Evolutionary conservation across 2,329 filamentous ascomycete genomes (phyloP).

Genomic region (Berkeleyomyces rouxiae): DNA sequence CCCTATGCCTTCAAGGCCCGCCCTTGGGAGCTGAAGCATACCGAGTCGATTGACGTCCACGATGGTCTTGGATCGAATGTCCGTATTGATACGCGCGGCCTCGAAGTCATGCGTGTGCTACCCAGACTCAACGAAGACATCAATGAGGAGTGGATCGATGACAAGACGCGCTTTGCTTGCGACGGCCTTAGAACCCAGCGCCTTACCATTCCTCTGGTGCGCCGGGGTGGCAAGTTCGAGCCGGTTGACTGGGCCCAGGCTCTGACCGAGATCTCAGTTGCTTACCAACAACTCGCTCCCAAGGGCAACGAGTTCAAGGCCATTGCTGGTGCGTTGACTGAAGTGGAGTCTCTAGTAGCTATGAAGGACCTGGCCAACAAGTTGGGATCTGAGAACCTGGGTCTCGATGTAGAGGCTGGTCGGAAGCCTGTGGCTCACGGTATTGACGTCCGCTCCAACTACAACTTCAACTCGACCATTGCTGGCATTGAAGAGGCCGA

Average conservation of each 20-base stretch:
- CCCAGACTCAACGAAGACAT: constrained; percentile 93
- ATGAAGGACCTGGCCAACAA: constrained; percentile 96
- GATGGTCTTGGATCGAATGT: constrained; percentile 91
- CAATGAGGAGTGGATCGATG: constrained; percentile 99
- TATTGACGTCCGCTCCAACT: constrained; percentile 84
- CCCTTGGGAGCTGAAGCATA: constrained; percentile 93
- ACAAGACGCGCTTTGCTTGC: constrained; percentile 92
- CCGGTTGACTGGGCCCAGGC: constrained; percentile 93
- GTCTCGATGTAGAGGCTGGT: constrained; percentile 76
- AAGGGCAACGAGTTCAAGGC: constrained; percentile 93
- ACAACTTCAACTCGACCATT: constrained; percentile 91
- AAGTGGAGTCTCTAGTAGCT: constrained; percentile 84
- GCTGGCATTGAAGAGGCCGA: constrained; percentile 89
- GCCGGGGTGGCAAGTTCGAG: constrained; percentile 77
- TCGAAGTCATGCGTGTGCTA: constrained; percentile 90
- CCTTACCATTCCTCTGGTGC: constrained; percentile 79
- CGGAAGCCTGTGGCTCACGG: constrained; percentile 77
- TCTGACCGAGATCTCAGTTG: constrained; percentile 67
- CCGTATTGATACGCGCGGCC: constrained; percentile 75
- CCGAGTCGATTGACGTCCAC: constrained; percentile 87
- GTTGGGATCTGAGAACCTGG: constrained; percentile 89
- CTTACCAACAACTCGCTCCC: constrained; percentile 62
- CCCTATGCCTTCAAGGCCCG: constrained; percentile 94
- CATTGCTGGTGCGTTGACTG: constrained; percentile 76
- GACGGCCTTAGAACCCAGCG: constrained; percentile 94